phyloP scores from a whole-genome alignment of 352 stramenopile genomes.

The Pythium aristosporum region DNA sequence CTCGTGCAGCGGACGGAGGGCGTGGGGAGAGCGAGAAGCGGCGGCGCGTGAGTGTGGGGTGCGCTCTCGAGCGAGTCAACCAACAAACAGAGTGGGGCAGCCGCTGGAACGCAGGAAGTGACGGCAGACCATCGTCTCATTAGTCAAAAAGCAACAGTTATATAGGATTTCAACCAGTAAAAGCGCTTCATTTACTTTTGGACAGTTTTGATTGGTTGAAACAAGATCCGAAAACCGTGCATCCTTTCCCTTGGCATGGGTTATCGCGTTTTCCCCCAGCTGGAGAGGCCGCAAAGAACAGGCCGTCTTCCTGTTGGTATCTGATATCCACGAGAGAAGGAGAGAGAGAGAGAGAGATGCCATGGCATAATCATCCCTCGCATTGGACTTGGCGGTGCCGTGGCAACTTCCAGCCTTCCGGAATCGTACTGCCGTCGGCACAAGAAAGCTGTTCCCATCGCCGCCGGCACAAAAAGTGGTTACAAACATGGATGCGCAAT shows the following conservation, averaged over 20 bases:
- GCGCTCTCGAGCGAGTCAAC: slow-evolving; percentile 23
- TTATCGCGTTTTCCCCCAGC: not conserved
- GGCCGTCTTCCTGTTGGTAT: not conserved
- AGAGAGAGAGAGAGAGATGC: too few relatives aligned
- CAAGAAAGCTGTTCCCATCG: not conserved
- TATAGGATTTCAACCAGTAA: slow-evolving; percentile 14
- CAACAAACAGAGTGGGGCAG: slow-evolving; percentile 10
- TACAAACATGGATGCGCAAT: slow-evolving; percentile 2
- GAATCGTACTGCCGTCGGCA: not conserved
- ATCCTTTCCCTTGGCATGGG: slow-evolving; percentile 2
- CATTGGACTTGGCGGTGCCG: not conserved
- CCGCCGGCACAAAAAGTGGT: slow-evolving; percentile 2
- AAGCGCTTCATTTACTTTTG: not conserved
- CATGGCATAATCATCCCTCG: too few relatives aligned
- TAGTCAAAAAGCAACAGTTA: too few relatives aligned
- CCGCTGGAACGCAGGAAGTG: slow-evolving; percentile 29
- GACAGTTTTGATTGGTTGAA: not conserved
- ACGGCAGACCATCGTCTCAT: not conserved
- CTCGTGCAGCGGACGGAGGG: not conserved
- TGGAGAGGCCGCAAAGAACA: not conserved
- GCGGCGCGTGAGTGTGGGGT: not conserved
- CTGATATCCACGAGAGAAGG: not conserved
- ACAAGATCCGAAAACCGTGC: not conserved
- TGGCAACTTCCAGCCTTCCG: not conserved
- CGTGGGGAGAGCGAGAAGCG: not conserved